phyloP scores from a whole-genome alignment of 176 grass and related monocot species.

The Cenchrus americanus region DNA sequence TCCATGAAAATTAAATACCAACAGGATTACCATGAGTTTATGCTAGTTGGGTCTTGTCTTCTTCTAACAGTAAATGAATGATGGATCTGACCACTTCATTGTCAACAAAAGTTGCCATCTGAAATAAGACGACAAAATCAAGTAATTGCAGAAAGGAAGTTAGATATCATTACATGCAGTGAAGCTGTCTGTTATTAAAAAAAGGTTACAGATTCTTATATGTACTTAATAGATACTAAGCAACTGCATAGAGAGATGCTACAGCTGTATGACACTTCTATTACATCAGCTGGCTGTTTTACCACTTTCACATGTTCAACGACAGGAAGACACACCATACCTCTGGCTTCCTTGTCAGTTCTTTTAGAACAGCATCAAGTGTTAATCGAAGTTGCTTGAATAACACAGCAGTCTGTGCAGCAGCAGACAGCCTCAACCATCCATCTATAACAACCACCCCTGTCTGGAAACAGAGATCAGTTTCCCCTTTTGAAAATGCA shows the following conservation, averaged over 20 bases:
- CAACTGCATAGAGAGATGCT: constrained; percentile 23
- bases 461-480: constrained; percentile 54
- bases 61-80: constrained; percentile 89
- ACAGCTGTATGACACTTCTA: constrained; percentile 13
- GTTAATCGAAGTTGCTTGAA: constrained; percentile 88
- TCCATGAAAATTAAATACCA: constrained; percentile 30
- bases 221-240: background rate
- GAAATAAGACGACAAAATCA: constrained; percentile 46
- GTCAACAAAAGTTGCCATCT: constrained; percentile 76
- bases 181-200: constrained; percentile 12
- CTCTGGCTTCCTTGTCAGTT: constrained; percentile 85
- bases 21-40: constrained; percentile 46
- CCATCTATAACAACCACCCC: constrained; percentile 82
- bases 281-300: constrained; percentile 10
- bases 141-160: constrained; percentile 20
- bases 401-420: constrained; percentile 85
- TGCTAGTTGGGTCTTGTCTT: constrained; percentile 76
- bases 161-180: background rate
- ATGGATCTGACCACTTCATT: constrained; percentile 94
- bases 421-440: constrained; percentile 91
- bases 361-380: constrained; percentile 89
- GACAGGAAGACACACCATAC: constrained; percentile 48
- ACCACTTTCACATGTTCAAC: constrained; percentile 16
- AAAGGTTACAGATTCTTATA: constrained; percentile 9
- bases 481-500: constrained; percentile 26